Percentiles rank a stretch among this genome's conserved stretches.
Conservation (phyloP, 2,329 filamentous ascomycete genomes). For the Beauveria pseudobassiana region DNA sequence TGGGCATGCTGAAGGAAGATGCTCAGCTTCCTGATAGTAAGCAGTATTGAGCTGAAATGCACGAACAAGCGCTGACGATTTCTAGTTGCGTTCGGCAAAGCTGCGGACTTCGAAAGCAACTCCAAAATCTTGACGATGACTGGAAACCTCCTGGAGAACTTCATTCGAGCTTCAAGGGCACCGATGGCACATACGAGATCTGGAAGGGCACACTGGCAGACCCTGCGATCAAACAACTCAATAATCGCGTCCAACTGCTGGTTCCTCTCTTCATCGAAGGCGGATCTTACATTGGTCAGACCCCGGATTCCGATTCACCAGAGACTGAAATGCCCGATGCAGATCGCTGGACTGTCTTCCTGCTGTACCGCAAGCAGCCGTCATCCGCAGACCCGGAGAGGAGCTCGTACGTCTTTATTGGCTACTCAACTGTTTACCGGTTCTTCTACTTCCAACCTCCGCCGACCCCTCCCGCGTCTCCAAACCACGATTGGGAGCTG, state of each 20-base stretch:
- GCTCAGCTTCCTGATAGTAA: constrained; percentile 60
- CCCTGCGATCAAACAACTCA: constrained; percentile 58
- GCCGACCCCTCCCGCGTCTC: constrained; percentile 34
- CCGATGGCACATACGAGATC: constrained; percentile 67
- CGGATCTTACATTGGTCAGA: constrained; percentile 61
- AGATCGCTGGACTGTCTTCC: constrained; percentile 86
- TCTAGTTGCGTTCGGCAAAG: constrained; percentile 59
- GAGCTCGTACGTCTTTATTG: constrained; percentile 71
- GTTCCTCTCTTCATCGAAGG: constrained; percentile 88
- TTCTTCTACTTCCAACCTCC: constrained; percentile 60
- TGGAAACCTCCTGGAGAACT: constrained; percentile 71
- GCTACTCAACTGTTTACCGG: constrained; percentile 85
- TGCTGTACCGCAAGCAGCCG: constrained; percentile 64
- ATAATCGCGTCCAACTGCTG: constrained; percentile 76
- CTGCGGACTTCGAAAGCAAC: constrained; percentile 53
- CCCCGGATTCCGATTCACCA: constrained; percentile 43
- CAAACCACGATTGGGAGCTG: constrained; percentile 35
- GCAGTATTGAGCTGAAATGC: constrained; percentile 18
- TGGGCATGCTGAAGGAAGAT: constrained; percentile 54
- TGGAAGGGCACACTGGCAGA: constrained; percentile 75
- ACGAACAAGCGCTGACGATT: not conserved
- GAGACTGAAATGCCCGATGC: constrained; percentile 63
- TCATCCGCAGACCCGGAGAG: constrained; percentile 31
- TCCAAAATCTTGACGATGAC: constrained; percentile 37
- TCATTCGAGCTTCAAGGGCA: constrained; percentile 53